Base-by-base conservation (phyloP, 768 basidiomycete genomes). In the Gautieria morchelliformis region DNA sequence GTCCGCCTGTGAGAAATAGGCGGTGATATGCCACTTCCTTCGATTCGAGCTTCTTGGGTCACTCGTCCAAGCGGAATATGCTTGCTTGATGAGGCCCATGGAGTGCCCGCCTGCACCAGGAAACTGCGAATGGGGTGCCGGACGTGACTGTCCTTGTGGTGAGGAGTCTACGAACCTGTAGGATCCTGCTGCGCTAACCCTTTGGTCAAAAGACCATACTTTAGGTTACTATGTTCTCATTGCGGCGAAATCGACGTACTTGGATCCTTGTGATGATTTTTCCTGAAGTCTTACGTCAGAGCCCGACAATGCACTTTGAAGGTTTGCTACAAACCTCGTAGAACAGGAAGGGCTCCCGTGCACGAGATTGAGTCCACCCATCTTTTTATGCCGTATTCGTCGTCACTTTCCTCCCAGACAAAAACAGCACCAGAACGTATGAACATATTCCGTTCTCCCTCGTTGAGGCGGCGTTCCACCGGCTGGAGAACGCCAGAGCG, bases 361-460 rank as follows among this genome's bases (percentile, higher is more conserved):
- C 83, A 46, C 83, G 75, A 54, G 80, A 82, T 66, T 83, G 81
- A 52, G 82, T 81, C 83, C 82, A 84, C 44, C 83, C 83, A 85
- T 60, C 84, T 72, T 64, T 82, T 83, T 51, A 85, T 69, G 11
- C 83, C 83, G 51, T 74, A 74, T 50, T 84, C 83, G 59, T 84
- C 81, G 50, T 84, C 82, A 61, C 77, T 77, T 67, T 86, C 83
- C 63, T 82, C 77, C 84, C 84, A 86, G 46, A 85, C 81, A 64
- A 85, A 86, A 30, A 85, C 73, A 3, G 82, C 77, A 4, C 84
- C 84, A 7, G 82, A 79, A 49, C 71, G 73, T 57, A 86, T 80
- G 62, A 75, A 76, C 52, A 67, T 76, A 6, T 74, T 70, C 54
- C 83, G 69, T 64, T 86, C 82, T 52, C 75, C 71, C 61, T 85